These are phyloP conservation scores for Fomitopsis palustris DNA, from an alignment of 1,284 basidiomycete species.

Conservation along the genomic window DNA sequence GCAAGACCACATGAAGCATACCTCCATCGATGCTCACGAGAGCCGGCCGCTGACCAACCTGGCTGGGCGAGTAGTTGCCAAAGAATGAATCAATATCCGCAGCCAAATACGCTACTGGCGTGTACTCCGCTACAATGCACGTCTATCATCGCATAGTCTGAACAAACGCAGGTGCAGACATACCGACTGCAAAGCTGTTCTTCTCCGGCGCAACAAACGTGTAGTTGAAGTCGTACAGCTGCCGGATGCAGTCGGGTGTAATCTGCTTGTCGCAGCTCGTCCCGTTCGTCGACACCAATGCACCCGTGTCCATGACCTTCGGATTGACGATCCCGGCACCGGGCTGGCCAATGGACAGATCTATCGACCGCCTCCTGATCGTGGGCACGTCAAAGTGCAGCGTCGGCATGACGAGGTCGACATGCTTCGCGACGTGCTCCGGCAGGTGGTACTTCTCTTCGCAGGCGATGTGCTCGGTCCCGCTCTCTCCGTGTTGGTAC, in stretches of 20 bases:
- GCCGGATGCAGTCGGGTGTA: slow-evolving; percentile 6
- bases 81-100: slow-evolving; percentile 43
- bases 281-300: not conserved
- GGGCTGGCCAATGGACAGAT: slow-evolving; percentile 21
- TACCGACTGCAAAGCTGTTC: slow-evolving; percentile 7
- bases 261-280: slow-evolving; percentile 7
- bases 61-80: slow-evolving; percentile 30
- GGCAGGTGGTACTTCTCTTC: slow-evolving; percentile 39
- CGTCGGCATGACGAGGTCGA: slow-evolving; percentile 43
- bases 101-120: slow-evolving; percentile 41
- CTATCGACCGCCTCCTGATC: slow-evolving; percentile 10
- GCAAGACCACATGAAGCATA: slow-evolving; percentile 7
- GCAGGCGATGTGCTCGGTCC: slow-evolving; percentile 27
- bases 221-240: slow-evolving; percentile 6
- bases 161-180: not conserved
- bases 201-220: slow-evolving; percentile 1
- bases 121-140: slow-evolving; percentile 41
- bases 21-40: slow-evolving; percentile 41
- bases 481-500: slow-evolving; percentile 28
- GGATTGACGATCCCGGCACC: slow-evolving; percentile 21
- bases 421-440: slow-evolving; percentile 34
- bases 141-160: not conserved
- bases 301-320: not conserved
- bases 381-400: slow-evolving; percentile 37
- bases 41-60: slow-evolving; percentile 36